Conservation (phyloP, 1,284 basidiomycete genomes). For the Vanrija sp. region DNA sequence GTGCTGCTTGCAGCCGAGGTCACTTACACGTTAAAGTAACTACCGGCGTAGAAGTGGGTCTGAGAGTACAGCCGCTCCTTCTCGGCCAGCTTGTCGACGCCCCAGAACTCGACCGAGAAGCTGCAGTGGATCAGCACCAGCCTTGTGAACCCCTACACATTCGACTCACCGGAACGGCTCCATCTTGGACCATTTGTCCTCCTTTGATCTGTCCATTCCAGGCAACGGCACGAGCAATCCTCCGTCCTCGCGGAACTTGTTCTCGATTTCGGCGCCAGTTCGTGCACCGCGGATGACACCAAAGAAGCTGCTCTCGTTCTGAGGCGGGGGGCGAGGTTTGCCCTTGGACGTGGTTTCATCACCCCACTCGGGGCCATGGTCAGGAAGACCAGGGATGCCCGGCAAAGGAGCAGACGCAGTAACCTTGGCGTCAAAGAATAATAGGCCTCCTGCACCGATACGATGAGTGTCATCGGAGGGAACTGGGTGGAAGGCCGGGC, state of each 20-base stretch:
- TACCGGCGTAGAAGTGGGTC: constrained; percentile 52
- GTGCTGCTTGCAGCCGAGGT: constrained; percentile 57
- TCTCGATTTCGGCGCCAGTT: constrained; percentile 36
- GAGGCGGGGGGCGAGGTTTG: constrained; percentile 29
- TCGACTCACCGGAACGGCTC: constrained; percentile 62
- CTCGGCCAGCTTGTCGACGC: constrained; percentile 73
- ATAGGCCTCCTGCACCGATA: constrained; percentile 66
- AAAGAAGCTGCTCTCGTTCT: constrained; percentile 48
- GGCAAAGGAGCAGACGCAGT: constrained; percentile 7
- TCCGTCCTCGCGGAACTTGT: constrained; percentile 22
- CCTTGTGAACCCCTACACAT: constrained; percentile 37
- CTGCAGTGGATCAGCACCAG: constrained; percentile 21
- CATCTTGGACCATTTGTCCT: constrained; percentile 42
- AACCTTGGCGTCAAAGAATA: constrained; percentile 44
- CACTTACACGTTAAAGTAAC: constrained; percentile 34
- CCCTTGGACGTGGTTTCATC: constrained; percentile 11
- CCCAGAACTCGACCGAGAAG: constrained; percentile 85
- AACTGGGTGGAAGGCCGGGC: constrained; percentile 62
- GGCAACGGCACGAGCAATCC: constrained; percentile 5
- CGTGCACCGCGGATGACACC: constrained; percentile 40
- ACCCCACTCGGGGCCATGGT: constrained; percentile 37
- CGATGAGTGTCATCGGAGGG: constrained; percentile 71
- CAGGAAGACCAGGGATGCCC: constrained; percentile 33
- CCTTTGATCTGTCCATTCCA: constrained; percentile 15
- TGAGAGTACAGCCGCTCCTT: constrained; percentile 62